A percentile compares a stretch with the other conserved stretches of the same genome.
Conservation (phyloP, 2,329 filamentous ascomycete species). For the Chalara sp. region DNA sequence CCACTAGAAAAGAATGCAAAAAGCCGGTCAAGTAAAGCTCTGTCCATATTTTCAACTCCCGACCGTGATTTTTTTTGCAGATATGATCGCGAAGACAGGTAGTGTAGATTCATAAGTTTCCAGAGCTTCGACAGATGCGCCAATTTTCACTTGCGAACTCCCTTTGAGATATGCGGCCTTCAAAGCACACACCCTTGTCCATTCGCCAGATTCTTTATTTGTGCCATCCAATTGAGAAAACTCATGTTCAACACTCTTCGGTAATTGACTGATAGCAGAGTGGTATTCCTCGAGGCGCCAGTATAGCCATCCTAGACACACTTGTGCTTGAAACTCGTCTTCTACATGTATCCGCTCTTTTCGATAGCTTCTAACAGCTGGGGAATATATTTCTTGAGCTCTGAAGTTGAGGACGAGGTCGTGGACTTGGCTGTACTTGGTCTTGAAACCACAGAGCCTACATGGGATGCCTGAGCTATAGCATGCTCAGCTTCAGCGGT, state of each 20-base stretch:
- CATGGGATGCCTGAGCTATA: slow-evolving; percentile 46
- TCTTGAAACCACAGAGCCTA: slow-evolving; percentile 2
- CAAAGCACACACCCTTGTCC: slow-evolving; percentile 76
- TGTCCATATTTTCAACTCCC: slow-evolving; percentile 70
- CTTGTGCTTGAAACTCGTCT: slow-evolving; percentile 69
- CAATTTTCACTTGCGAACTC: slow-evolving; percentile 47
- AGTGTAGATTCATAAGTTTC: slow-evolving; percentile 60
- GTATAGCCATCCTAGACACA: slow-evolving; percentile 80
- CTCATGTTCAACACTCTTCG: slow-evolving; percentile 52
- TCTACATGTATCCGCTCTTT: slow-evolving; percentile 44
- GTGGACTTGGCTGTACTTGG: slow-evolving; percentile 14
- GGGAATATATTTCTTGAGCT: slow-evolving; percentile 21
- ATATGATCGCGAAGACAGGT: slow-evolving; percentile 51
- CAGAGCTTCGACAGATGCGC: slow-evolving; percentile 51
- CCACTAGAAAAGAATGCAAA: slow-evolving; percentile 67
- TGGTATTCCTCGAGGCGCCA: slow-evolving; percentile 68
- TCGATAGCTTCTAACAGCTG: slow-evolving; percentile 50
- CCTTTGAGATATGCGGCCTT: slow-evolving; percentile 76
- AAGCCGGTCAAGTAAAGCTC: slow-evolving; percentile 71
- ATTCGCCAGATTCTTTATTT: slow-evolving; percentile 52
- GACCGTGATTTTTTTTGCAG: slow-evolving; percentile 44
- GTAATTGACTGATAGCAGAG: slow-evolving; percentile 53
- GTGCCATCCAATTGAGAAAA: slow-evolving; percentile 44
- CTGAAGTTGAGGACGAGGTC: slow-evolving; percentile 16
- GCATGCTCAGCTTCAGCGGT: slow-evolving; percentile 64